Conservation (phyloP, 441 rosid genomes). For the Eutrema salsugineum region DNA sequence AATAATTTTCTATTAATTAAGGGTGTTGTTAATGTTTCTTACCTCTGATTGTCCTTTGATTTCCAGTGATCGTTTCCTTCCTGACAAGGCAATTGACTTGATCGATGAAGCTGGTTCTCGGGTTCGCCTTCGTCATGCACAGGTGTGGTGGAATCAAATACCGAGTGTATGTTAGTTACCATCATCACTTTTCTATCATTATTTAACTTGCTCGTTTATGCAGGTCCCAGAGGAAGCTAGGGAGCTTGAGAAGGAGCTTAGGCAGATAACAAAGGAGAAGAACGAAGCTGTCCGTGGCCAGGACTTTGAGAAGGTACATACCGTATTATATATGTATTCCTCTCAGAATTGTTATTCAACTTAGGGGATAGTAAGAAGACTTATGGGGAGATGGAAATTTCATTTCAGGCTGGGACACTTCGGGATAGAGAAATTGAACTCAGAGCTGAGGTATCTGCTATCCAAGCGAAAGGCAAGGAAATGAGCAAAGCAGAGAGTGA, state of each 20-base stretch:
- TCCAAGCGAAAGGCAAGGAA: constrained; percentile 92
- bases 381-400: background rate
- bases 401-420: constrained; percentile 86
- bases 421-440: constrained; percentile 97
- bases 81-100: constrained; percentile 99
- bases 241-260: constrained; percentile 97
- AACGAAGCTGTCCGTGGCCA: constrained; percentile 97
- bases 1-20: background rate
- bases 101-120: constrained; percentile 99
- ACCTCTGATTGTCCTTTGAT: background rate
- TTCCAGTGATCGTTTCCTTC: constrained; percentile 93
- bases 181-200: background rate
- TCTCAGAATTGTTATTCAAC: background rate
- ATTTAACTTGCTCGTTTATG: background rate
- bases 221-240: constrained; percentile 99
- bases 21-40: background rate
- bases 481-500: constrained; percentile 97
- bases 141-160: constrained; percentile 45
- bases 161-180: background rate
- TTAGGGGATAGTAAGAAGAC: background rate
- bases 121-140: constrained; percentile 97
- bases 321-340: background rate
- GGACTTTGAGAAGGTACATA: constrained; percentile 91
- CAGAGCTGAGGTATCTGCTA: constrained; percentile 88
- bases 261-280: constrained; percentile 95